Evolutionary conservation across 108 stramenopile species (phyloP), one percentile per base, ranked within the genome.

Genomic region (Fistulifera solaris): DNA sequence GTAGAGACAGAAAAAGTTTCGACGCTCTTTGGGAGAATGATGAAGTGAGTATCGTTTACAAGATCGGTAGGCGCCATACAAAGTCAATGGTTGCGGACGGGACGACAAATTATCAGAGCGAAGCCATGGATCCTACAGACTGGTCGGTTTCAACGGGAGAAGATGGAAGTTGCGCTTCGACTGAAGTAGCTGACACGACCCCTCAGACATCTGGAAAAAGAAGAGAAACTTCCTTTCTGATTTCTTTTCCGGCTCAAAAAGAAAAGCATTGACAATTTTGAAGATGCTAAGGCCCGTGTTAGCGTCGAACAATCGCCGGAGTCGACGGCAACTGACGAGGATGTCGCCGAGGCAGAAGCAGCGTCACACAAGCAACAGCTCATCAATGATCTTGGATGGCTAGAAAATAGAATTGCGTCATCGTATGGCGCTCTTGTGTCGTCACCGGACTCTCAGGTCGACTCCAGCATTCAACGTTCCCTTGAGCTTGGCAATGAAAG

Each of bases 371-470:
- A 67, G 40, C 63, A 56, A 22, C 65, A 80, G 39, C 65, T 75
- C 12, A 71, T 72, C n/a, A 61, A 66, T 60, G 88, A 90, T 66
- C 67, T 86, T 19, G 73, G 81, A 0, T 90, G 84, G 88, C 61
- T 90, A 7, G 82, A 86, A 41, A 75, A 69, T 56, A 83, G 80
- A 51, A 83, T 90, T 51, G 75, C 83, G 8, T 75, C 70, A 50
- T 80, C 75, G 13, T 47, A 54, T 7, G 60, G 55, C 13, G 38
- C 47, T 17, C n/a, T 23, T 18, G 38, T 22, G 10, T 18, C 27
- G 1, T 48, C 47, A 0, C 31, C 48, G 6, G 31, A 8, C 3
- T 35, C 31, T 35, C 6, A 35, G 8, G 8, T 8, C 31, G 31
- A 8, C n/a, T n/a, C n/a, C n/a, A n/a, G n/a, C n/a, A n/a, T n/a